Conservation (phyloP, 73 alveolate genomes). For the Symbiodinium natans region DNA sequence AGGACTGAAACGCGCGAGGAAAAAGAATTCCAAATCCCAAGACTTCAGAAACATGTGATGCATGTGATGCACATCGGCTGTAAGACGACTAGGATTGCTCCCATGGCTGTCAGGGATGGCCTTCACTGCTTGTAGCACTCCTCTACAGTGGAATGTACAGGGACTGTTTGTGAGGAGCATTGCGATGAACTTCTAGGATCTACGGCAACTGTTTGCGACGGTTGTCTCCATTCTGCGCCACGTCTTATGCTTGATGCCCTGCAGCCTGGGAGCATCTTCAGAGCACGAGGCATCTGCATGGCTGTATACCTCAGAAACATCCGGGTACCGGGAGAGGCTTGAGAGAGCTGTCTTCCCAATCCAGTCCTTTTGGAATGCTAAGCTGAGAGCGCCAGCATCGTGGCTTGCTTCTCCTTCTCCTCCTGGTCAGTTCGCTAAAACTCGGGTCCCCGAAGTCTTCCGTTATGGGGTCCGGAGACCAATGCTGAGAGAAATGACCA, state of each 20-base stretch:
- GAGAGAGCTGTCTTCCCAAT: neutral
- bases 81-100: too few species aligned
- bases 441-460: neutral
- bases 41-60: too few species aligned
- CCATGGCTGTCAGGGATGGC: too few species aligned
- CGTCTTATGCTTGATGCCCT: too few species aligned
- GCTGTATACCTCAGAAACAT: neutral
- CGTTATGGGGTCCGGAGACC: neutral
- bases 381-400: conserved; percentile 26
- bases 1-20: neutral
- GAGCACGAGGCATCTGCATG: neutral
- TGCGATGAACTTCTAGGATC: too few species aligned
- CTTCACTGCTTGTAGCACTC: too few species aligned
- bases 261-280: neutral
- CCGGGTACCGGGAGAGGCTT: neutral
- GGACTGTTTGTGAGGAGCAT: too few species aligned
- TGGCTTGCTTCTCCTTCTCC: conserved; percentile 57
- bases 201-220: too few species aligned
- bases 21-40: too few species aligned
- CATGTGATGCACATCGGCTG: too few species aligned
- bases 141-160: too few species aligned
- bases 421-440: neutral
- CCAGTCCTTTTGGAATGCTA: neutral
- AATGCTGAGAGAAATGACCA: neutral
- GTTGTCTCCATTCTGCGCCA: too few species aligned